Conservation (phyloP, 352 stramenopile species). For the Phytopythium sindhum region DNA sequence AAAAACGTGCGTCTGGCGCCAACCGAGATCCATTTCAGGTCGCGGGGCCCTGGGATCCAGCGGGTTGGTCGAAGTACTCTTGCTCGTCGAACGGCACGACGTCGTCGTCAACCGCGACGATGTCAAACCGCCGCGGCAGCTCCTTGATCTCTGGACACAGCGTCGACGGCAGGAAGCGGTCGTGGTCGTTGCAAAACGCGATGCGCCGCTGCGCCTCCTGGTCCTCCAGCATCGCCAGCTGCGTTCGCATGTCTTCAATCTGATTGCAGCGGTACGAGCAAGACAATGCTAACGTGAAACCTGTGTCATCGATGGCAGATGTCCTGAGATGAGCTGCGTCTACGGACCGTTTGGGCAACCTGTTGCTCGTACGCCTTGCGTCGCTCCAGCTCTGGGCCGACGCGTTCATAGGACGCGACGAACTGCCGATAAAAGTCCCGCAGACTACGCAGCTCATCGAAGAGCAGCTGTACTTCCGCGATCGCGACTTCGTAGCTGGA, state of each 20-base stretch:
- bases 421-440: slow-evolving; percentile 86
- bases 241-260: slow-evolving; percentile 53
- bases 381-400: slow-evolving; percentile 52
- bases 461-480: slow-evolving; percentile 63
- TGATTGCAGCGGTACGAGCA: slow-evolving; percentile 19
- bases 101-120: slow-evolving; percentile 25
- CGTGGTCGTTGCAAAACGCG: slow-evolving; percentile 56
- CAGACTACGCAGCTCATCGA: slow-evolving; percentile 74
- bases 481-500: slow-evolving; percentile 67
- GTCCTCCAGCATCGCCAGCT: slow-evolving; percentile 45
- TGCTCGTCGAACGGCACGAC: not conserved
- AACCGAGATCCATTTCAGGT: not conserved
- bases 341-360: slow-evolving; percentile 42
- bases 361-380: slow-evolving; percentile 51
- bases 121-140: slow-evolving; percentile 44
- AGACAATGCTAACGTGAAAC: not conserved
- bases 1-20: not conserved
- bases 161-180: slow-evolving; percentile 62
- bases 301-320: not conserved
- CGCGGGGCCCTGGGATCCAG: not conserved
- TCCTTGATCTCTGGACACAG: slow-evolving; percentile 76
- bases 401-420: slow-evolving; percentile 52
- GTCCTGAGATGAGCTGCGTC: not conserved
- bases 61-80: not conserved
- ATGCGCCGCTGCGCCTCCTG: slow-evolving; percentile 40